A percentile compares a stretch with the other conserved stretches of the same genome.
Conservation (phyloP, 345 rosid genomes). For the Luvunga scandens region DNA sequence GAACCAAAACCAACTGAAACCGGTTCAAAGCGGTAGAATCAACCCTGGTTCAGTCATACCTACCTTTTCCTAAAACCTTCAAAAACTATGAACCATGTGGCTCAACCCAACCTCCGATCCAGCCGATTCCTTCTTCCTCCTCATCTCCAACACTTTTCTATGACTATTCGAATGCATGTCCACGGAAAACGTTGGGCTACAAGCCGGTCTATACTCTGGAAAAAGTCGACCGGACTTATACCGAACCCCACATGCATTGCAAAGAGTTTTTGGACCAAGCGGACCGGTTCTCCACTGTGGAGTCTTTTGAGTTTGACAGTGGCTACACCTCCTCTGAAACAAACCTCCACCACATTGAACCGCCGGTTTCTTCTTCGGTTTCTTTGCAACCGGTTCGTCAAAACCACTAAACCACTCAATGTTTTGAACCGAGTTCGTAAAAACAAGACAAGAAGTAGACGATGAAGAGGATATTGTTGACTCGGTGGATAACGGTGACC, state of each 20-base stretch:
- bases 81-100: conserved; percentile 33
- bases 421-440: not conserved
- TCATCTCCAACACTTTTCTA: conserved; percentile 52
- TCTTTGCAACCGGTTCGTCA: conserved; percentile 29
- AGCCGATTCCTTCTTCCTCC: conserved; percentile 34
- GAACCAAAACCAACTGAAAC: not conserved
- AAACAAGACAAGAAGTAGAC: not conserved
- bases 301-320: conserved; percentile 55
- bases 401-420: not conserved
- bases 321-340: conserved; percentile 47
- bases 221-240: conserved; percentile 60
- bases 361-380: conserved; percentile 31
- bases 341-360: conserved; percentile 18
- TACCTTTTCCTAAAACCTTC: conserved; percentile 16
- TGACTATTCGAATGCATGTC: conserved; percentile 54
- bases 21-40: conserved; percentile 2
- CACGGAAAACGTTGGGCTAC: conserved; percentile 53
- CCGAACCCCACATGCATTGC: conserved; percentile 65
- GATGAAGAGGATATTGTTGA: conserved; percentile 28
- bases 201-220: conserved; percentile 62
- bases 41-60: not conserved
- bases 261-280: conserved; percentile 50
- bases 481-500: conserved; percentile 23
- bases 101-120: conserved; percentile 23
- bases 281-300: conserved; percentile 73